Percentiles rank a stretch among this genome's conserved stretches.
These are phyloP conservation scores for Amaranthus hypochondriacus DNA, from an alignment of 148 eudicot species.

Conservation along the genomic window DNA sequence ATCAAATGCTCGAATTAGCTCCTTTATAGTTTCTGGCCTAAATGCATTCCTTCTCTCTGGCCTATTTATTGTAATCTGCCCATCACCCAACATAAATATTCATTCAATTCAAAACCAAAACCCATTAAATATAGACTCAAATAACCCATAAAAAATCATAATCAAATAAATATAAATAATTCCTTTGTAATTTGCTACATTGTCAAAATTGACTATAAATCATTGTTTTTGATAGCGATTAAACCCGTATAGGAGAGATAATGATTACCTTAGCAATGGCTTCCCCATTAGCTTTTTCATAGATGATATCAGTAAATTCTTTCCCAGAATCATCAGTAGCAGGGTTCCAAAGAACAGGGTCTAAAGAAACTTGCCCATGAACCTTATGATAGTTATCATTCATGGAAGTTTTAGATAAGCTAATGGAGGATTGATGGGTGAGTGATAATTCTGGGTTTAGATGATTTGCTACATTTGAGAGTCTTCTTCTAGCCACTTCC, in stretches of 20 bases:
- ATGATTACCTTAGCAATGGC: constrained; percentile 80
- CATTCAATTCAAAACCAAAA: not conserved
- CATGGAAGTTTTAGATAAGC: constrained; percentile 25
- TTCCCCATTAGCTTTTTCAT: constrained; percentile 82
- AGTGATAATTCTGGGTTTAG: constrained; percentile 25
- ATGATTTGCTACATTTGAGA: constrained; percentile 51
- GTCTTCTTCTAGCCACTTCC: constrained; percentile 34
- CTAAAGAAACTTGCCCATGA: constrained; percentile 63
- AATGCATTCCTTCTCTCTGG: constrained; percentile 94
- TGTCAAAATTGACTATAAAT: no score
- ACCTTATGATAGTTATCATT: constrained; percentile 57
- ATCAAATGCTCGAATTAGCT: constrained; percentile 76
- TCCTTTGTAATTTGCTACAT: no score
- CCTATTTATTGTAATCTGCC: constrained; percentile 85
- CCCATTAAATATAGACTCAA: not conserved
- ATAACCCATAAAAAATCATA: not conserved
- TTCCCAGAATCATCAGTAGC: constrained; percentile 52
- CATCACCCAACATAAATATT: not conserved
- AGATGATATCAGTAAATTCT: constrained; percentile 64
- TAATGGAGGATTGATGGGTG: constrained; percentile 10
- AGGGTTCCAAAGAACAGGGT: constrained; percentile 49
- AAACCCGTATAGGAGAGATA: not conserved
- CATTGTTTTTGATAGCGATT: no score
- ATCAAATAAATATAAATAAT: no score
- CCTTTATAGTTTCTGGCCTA: constrained; percentile 81